phyloP scores from a whole-genome alignment of 2,329 filamentous ascomycete species.

The Xylaria hypoxylon region DNA sequence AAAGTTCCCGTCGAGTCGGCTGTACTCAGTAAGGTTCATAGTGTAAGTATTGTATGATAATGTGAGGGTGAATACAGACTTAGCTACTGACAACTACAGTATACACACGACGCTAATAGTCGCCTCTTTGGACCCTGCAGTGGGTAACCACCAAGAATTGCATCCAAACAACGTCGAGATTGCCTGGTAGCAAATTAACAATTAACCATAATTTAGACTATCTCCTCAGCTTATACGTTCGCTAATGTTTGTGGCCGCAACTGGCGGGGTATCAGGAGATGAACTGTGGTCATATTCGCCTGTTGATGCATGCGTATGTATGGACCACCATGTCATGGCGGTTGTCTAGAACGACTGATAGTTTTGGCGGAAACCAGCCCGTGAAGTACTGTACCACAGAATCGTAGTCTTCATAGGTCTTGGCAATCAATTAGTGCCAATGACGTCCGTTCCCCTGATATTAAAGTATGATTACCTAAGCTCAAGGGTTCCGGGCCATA shows the following conservation, averaged over 20 bases:
- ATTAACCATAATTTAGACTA: neutral
- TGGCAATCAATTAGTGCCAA: slow-evolving; percentile 7
- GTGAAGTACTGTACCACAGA: slow-evolving; percentile 1
- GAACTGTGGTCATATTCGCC: slow-evolving; percentile 11
- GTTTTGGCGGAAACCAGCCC: neutral
- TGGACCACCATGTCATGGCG: neutral
- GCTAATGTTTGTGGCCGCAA: neutral
- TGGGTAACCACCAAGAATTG: neutral
- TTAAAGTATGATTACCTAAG: slow-evolving; percentile 9
- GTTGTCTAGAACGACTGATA: slow-evolving; percentile 12
- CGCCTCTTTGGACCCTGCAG: too few species aligned
- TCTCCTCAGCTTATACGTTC: slow-evolving; percentile 10
- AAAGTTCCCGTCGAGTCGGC: neutral
- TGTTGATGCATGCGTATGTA: neutral
- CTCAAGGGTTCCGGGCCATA: slow-evolving; percentile 20
- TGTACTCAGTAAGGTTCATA: neutral
- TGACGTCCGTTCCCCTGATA: slow-evolving; percentile 9
- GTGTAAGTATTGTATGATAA: neutral
- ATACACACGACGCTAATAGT: too few species aligned
- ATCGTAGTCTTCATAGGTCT: neutral
- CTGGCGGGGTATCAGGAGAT: slow-evolving; percentile 14
- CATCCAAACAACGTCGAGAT: neutral
- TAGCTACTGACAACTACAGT: too few species aligned
- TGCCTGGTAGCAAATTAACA: neutral
- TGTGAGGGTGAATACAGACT: neutral